A percentile compares a stretch with the other conserved stretches of the same genome.
Conservation (phyloP, 257 asterid genomes). For the Fraxinus excelsior region DNA sequence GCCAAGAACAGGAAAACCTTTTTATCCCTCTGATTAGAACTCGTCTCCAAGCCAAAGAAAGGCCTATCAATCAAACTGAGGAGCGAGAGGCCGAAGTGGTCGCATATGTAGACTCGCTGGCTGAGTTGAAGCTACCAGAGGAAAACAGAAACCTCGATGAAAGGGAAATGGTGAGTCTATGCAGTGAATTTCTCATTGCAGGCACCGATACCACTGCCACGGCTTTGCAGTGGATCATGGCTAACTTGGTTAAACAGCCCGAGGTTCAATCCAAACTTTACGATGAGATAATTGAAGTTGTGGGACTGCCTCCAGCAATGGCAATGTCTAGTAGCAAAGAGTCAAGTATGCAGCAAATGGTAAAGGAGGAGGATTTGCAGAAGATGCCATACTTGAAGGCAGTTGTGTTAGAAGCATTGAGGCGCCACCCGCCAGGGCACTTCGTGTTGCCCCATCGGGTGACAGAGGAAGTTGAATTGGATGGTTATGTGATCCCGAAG, state of each 20-base stretch:
- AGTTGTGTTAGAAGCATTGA: slow-evolving; percentile 28
- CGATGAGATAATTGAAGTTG: slow-evolving; percentile 24
- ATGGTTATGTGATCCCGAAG: slow-evolving; percentile 27
- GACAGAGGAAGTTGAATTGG: slow-evolving; percentile 25
- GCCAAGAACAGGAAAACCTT: slow-evolving; percentile 16
- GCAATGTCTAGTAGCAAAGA: neutral
- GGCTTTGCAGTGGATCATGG: slow-evolving; percentile 36
- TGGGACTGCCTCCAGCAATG: neutral
- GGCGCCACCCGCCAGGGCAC: slow-evolving; percentile 36
- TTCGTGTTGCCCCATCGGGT: slow-evolving; percentile 34
- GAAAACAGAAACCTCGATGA: slow-evolving; percentile 24
- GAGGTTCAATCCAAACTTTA: slow-evolving; percentile 25
- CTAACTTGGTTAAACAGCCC: slow-evolving; percentile 34
- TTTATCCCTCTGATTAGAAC: slow-evolving; percentile 26
- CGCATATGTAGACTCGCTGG: slow-evolving; percentile 27
- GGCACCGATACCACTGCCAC: slow-evolving; percentile 32
- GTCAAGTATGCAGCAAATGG: neutral
- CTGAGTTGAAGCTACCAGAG: slow-evolving; percentile 25
- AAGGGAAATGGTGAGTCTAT: slow-evolving; percentile 30
- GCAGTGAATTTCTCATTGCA: slow-evolving; percentile 23
- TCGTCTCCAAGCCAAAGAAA: slow-evolving; percentile 16
- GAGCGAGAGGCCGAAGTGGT: neutral
- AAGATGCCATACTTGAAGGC: slow-evolving; percentile 37
- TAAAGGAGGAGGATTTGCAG: slow-evolving; percentile 27
- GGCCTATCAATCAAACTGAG: neutral